Conservation (phyloP, 2,329 filamentous ascomycete species). For the Sporothrix luriei region DNA sequence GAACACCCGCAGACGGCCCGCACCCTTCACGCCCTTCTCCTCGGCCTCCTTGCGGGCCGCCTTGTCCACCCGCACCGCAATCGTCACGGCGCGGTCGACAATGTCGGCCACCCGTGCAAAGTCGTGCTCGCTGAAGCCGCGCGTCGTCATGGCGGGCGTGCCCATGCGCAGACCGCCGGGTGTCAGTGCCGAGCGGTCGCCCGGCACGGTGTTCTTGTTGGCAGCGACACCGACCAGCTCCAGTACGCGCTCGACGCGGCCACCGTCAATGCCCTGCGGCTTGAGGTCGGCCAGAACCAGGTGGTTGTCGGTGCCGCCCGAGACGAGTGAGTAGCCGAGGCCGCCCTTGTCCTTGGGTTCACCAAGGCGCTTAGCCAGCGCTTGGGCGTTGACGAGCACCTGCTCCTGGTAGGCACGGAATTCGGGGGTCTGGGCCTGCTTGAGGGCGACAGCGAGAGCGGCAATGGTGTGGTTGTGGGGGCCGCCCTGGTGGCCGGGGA, state of each 20-base stretch:
- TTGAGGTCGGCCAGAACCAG: slow-evolving; percentile 91
- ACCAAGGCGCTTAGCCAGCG: slow-evolving; percentile 71
- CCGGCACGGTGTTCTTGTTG: slow-evolving; percentile 99
- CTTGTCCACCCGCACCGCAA: slow-evolving; percentile 75
- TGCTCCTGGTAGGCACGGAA: slow-evolving; percentile 92
- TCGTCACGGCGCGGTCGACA: slow-evolving; percentile 78
- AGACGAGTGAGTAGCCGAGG: slow-evolving; percentile 85
- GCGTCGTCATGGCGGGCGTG: slow-evolving; percentile 95
- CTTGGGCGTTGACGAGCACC: slow-evolving; percentile 87
- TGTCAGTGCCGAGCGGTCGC: slow-evolving; percentile 89
- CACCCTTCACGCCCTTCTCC: slow-evolving; percentile 66
- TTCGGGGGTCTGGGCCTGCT: slow-evolving; percentile 85
- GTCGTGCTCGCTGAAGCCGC: slow-evolving; percentile 86
- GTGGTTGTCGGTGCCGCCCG: slow-evolving; percentile 95
- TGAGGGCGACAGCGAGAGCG: slow-evolving; percentile 87
- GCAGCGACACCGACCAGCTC: slow-evolving; percentile 94
- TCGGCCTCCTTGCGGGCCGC: slow-evolving; percentile 69
- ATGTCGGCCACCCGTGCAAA: slow-evolving; percentile 85
- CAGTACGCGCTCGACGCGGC: slow-evolving; percentile 83
- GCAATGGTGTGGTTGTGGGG: slow-evolving; percentile 99
- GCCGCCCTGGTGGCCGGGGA: slow-evolving; percentile 96
- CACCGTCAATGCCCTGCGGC: slow-evolving; percentile 82
- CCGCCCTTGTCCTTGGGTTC: slow-evolving; percentile 72
- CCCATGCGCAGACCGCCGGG: slow-evolving; percentile 93
- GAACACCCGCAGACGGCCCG: slow-evolving; percentile 67